Conservation (phyloP, 306 rosid genomes). For the Cicer chorassanicum region DNA sequence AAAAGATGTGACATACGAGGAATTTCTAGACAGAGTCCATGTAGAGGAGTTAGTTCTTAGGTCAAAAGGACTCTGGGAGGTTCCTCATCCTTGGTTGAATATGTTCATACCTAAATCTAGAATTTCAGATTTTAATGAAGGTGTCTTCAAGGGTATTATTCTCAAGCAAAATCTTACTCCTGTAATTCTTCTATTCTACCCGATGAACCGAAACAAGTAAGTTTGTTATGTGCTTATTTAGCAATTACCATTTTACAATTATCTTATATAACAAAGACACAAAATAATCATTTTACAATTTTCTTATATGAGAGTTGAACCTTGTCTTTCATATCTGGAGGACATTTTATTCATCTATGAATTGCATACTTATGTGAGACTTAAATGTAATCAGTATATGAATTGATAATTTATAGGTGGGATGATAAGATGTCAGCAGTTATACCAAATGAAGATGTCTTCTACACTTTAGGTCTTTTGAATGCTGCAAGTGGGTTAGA, state of each 20-base stretch:
- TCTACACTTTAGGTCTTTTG: constrained; percentile 57
- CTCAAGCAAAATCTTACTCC: constrained; percentile 51
- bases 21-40: constrained; percentile 61
- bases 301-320: no score
- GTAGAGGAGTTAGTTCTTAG: constrained; percentile 47
- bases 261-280: neutral
- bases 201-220: constrained; percentile 63
- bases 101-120: constrained; percentile 68
- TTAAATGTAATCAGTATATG: neutral
- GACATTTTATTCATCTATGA: no score
- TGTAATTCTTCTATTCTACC: constrained; percentile 45
- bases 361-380: neutral
- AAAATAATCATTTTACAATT: no score
- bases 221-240: constrained; percentile 31
- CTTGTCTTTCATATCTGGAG: no score
- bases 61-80: constrained; percentile 60
- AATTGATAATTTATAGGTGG: constrained; percentile 57
- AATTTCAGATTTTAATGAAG: constrained; percentile 56
- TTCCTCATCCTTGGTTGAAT: constrained; percentile 79
- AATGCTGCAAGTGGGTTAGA: constrained; percentile 43
- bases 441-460: constrained; percentile 64
- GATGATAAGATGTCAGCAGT: constrained; percentile 60
- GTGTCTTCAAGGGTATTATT: constrained; percentile 60
- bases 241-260: neutral
- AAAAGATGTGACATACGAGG: constrained; percentile 56